A percentile compares a stretch with the other conserved stretches of the same genome.
Conservation (phyloP, 1,284 basidiomycete genomes). For the Ustilago shanxiensis region DNA sequence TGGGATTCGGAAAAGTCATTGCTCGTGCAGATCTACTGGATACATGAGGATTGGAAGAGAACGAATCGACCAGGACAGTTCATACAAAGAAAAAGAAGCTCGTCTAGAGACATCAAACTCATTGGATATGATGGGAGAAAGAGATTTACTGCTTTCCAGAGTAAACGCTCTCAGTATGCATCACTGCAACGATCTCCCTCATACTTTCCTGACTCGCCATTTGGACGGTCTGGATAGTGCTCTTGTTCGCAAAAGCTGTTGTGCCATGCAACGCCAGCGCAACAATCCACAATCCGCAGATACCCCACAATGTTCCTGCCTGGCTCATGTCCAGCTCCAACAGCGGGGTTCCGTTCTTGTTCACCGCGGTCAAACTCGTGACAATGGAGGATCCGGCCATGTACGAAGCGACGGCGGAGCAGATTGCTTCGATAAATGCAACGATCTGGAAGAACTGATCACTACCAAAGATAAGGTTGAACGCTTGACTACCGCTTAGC, state of each 20-base stretch:
- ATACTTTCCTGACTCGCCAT: constrained; percentile 43
- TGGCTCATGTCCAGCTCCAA: constrained; percentile 48
- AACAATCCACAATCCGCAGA: constrained; percentile 48
- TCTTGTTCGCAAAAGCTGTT: constrained; percentile 48
- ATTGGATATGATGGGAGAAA: background rate
- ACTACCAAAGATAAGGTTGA: constrained; percentile 49
- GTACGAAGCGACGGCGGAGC: constrained; percentile 42
- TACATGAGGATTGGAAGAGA: background rate
- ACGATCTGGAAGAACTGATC: constrained; percentile 53
- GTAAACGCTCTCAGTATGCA: constrained; percentile 51
- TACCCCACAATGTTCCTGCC: constrained; percentile 49
- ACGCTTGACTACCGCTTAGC: constrained; percentile 26
- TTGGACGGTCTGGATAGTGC: constrained; percentile 43
- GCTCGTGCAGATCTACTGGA: background rate
- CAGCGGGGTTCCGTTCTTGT: constrained; percentile 26
- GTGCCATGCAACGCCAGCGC: constrained; percentile 34
- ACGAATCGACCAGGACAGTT: constrained; percentile 10
- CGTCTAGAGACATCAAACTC: background rate
- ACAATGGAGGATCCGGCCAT: constrained; percentile 44
- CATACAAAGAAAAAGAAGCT: constrained; percentile 1
- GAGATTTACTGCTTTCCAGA: constrained; percentile 28
- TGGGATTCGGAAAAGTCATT: background rate
- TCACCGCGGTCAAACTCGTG: constrained; percentile 15
- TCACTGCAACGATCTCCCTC: constrained; percentile 46
- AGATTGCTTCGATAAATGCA: constrained; percentile 44